Base-by-base conservation (phyloP, 73 alveolate species). In the Paramecium caudatum region DNA sequence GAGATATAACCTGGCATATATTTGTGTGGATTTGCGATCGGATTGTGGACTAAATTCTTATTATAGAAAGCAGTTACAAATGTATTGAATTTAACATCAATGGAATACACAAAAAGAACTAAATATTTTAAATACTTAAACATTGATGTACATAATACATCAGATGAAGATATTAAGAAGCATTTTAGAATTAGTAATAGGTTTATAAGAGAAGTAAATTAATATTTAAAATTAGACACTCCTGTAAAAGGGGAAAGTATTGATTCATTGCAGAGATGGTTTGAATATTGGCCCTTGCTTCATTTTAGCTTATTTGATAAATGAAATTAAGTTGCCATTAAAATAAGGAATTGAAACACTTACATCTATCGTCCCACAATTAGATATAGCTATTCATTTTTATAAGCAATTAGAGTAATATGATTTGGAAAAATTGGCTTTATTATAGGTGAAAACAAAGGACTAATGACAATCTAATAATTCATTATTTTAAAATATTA, bases 181-280 rank as follows among this genome's bases (percentile, higher is more conserved):
- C 95, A 94, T 68, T 96, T 95, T 88, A 94, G 98, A 91, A 96
- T 95, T 0, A 96, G 98, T 41, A 96, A 96, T 92, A 81, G 99
- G 50, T 95, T 96, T 70, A 97, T 95, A 41, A 97, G 94, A 37
- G 98, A 95, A 78, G 98, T 96, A 30, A 83, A 7, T 21, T 17
- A 91, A 37, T 46, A 84, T 16, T 74, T 34, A 21, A 39, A 74
- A 15, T 2, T 74, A 74, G 91, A 41, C 91, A 5, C 32, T 92
- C 43, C 78, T 43, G 50, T 34, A 82, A 3, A 93, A 91, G 12
- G 98, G 98, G 8, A 97, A 93, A 90, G 96, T 97, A 47, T 91
- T 97, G 10, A 95, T 97, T 19, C 98, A 95, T 91, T 90, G 96
- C 16, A 95, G 94, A 47, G 94, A 94, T 90, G 99, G 99, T 13